These are phyloP conservation scores for Populus alba DNA, from an alignment of 345 rosid genomes.

Conservation along the genomic window DNA sequence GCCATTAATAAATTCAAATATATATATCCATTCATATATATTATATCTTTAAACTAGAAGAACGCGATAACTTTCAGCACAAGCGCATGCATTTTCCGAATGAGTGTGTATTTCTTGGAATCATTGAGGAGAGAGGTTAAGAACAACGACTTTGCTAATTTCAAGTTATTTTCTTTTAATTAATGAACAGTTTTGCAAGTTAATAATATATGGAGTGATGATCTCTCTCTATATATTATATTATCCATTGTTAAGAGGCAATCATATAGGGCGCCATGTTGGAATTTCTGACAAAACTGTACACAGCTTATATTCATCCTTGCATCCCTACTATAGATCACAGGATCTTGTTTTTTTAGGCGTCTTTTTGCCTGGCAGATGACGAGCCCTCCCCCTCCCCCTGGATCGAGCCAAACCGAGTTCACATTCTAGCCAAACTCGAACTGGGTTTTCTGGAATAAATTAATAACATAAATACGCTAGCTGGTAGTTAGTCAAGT, in stretches of 20 bases:
- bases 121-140: neutral
- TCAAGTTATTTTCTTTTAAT: neutral
- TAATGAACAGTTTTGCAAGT: too few species aligned
- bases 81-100: too few species aligned
- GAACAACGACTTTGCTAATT: neutral
- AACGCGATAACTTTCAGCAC: too few species aligned
- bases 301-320: constrained; percentile 3
- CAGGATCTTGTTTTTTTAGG: neutral
- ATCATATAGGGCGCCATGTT: neutral
- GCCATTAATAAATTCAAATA: too few species aligned
- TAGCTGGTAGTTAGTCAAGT: neutral
- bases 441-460: neutral
- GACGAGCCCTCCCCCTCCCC: neutral
- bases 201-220: neutral
- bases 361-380: neutral
- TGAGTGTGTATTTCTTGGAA: neutral
- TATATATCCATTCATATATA: too few species aligned
- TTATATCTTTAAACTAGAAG: too few species aligned
- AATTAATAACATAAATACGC: neutral
- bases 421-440: neutral
- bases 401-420: neutral
- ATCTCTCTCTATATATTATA: too few species aligned
- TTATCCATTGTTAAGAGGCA: too few species aligned
- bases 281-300: neutral
- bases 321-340: neutral